phyloP scores from a whole-genome alignment of 495 filamentous ascomycete genomes.

The Paragyromitra xinjiangensis region DNA sequence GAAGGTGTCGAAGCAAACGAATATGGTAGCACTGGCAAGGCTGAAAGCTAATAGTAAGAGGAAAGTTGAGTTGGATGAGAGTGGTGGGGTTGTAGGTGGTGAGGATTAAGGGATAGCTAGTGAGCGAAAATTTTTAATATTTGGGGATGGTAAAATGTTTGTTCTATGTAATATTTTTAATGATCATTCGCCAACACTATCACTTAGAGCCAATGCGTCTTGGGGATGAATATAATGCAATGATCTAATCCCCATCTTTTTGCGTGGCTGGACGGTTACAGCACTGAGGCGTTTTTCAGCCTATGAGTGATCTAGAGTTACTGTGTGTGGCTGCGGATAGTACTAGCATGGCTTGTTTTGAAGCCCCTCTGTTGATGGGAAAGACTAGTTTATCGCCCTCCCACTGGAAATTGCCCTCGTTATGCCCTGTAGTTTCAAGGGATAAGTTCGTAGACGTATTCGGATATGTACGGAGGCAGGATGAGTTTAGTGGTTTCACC shows the following conservation, averaged over 20 bases:
- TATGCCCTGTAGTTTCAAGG: too few relatives aligned
- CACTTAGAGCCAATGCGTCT: background rate
- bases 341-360: background rate
- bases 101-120: conserved; percentile 6
- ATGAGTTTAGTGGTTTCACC: too few relatives aligned
- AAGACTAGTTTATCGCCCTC: background rate
- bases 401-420: background rate
- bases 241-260: background rate
- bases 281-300: too few relatives aligned
- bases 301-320: too few relatives aligned
- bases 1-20: conserved; percentile 86
- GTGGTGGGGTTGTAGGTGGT: conserved; percentile 71
- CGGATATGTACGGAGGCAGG: background rate
- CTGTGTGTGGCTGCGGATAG: too few relatives aligned
- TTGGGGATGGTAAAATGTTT: background rate
- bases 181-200: background rate
- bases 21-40: conserved; percentile 86
- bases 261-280: too few relatives aligned
- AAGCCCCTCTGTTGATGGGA: background rate
- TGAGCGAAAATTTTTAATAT: background rate
- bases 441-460: background rate
- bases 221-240: background rate
- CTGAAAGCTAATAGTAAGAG: conserved; percentile 77
- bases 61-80: conserved; percentile 83
- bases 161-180: background rate